A percentile compares a stretch with the other conserved stretches of the same genome.
These are phyloP conservation scores for Orbilia blumenaviensis DNA, from an alignment of 2,329 filamentous ascomycete species.

Conservation along the genomic window DNA sequence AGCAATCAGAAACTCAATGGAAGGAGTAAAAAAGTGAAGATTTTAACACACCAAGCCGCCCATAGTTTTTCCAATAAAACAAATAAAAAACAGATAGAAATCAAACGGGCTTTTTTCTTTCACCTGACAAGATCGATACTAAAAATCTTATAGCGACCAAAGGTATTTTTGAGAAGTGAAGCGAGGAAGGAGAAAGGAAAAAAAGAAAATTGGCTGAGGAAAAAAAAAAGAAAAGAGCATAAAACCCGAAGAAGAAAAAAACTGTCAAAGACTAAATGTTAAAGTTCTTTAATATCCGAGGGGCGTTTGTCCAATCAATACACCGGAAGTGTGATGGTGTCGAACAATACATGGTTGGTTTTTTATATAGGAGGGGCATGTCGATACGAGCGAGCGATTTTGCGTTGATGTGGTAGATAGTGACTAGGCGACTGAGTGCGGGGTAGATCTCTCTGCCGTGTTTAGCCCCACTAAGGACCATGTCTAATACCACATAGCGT, in stretches of 20 bases:
- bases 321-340: conserved; percentile 43
- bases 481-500: conserved; percentile 26
- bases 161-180: conserved; percentile 27
- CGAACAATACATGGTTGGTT: conserved; percentile 31
- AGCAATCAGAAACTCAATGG: conserved; percentile 1
- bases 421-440: conserved; percentile 44
- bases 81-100: conserved; percentile 38
- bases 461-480: conserved; percentile 48
- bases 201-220: conserved; percentile 17
- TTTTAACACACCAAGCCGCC: conserved; percentile 40
- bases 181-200: conserved; percentile 20
- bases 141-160: conserved; percentile 23
- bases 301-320: conserved; percentile 38
- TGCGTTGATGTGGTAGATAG: conserved; percentile 29
- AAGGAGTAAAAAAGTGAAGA: not conserved
- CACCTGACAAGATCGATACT: conserved; percentile 9
- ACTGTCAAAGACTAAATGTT: conserved; percentile 34
- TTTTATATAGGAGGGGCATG: not conserved
- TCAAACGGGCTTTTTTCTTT: conserved; percentile 1
- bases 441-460: conserved; percentile 54
- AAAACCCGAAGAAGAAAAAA: conserved; percentile 6
- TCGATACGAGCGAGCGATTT: conserved; percentile 50
- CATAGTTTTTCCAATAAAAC: conserved; percentile 17
- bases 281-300: conserved; percentile 31
- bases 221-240: conserved; percentile 19